These are phyloP conservation scores for Peronospora belbahrii DNA, from an alignment of 352 stramenopile genomes.

Conservation along the genomic window DNA sequence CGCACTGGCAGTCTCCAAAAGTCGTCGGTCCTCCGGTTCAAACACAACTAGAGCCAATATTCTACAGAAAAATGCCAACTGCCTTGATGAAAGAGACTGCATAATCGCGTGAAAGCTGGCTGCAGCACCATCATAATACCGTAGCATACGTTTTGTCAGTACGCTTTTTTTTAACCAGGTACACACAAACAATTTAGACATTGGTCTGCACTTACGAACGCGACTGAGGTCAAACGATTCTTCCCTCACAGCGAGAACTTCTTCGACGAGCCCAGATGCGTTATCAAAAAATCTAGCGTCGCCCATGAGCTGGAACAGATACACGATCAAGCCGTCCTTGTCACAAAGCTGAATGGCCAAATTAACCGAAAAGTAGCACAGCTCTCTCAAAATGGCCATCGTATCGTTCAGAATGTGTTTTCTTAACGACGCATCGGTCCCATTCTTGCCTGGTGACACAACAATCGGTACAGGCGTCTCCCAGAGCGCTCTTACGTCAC, in stretches of 20 bases:
- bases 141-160: background rate
- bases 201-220: slow-evolving; percentile 41
- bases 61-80: slow-evolving; percentile 94
- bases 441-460: slow-evolving; percentile 29
- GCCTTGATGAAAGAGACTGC: slow-evolving; percentile 81
- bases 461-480: slow-evolving; percentile 32
- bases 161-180: too few species aligned
- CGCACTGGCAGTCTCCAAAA: slow-evolving; percentile 86
- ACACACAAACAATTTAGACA: background rate
- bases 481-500: slow-evolving; percentile 55
- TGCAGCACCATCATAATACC: slow-evolving; percentile 22
- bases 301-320: slow-evolving; percentile 91
- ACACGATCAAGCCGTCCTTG: slow-evolving; percentile 85
- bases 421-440: slow-evolving; percentile 36
- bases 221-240: slow-evolving; percentile 70
- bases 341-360: slow-evolving; percentile 64
- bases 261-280: slow-evolving; percentile 86
- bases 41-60: slow-evolving; percentile 93
- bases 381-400: slow-evolving; percentile 72
- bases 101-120: slow-evolving; percentile 89
- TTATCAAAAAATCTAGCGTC: slow-evolving; percentile 88
- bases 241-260: slow-evolving; percentile 87
- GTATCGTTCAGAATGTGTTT: slow-evolving; percentile 62
- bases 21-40: slow-evolving; percentile 90
- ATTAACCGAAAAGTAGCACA: slow-evolving; percentile 74